These are phyloP conservation scores for Podospora conica DNA, from an alignment of 495 filamentous ascomycete genomes.

Conservation along the genomic window DNA sequence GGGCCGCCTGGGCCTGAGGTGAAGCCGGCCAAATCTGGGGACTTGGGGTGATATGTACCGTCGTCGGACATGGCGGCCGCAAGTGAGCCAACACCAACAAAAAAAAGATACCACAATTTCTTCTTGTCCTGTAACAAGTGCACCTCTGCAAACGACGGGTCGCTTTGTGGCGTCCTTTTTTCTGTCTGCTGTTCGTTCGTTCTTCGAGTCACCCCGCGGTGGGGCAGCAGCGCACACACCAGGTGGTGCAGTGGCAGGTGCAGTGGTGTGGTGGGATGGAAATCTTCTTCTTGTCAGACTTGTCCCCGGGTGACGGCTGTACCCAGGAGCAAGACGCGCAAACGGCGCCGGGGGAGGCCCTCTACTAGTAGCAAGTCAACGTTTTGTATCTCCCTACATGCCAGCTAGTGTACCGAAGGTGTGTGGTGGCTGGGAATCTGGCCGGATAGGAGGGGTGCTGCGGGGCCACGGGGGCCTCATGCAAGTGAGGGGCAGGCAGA, in stretches of 20 bases:
- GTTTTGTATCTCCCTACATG: background rate
- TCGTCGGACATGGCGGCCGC: constrained; percentile 37
- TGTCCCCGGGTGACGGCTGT: background rate
- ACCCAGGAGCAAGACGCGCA: background rate
- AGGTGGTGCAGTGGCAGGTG: too few species aligned
- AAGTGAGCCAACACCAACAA: constrained; percentile 25
- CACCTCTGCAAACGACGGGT: background rate
- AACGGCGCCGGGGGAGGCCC: background rate
- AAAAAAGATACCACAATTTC: constrained; percentile 11
- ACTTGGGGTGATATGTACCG: constrained; percentile 49
- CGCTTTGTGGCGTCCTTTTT: background rate
- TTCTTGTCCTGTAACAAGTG: background rate
- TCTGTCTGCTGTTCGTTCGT: too few species aligned
- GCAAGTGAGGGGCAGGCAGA: background rate
- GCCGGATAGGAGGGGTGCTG: too few species aligned
- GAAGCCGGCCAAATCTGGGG: constrained; percentile 50
- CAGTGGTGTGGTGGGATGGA: background rate
- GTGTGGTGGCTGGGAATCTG: background rate
- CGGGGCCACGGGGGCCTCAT: background rate
- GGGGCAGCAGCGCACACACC: background rate
- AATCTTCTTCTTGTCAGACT: background rate
- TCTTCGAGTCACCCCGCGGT: background rate
- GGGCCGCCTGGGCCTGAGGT: constrained; percentile 31
- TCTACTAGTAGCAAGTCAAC: background rate
- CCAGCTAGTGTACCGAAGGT: background rate